A percentile compares a stretch with the other conserved stretches of the same genome.
Evolutionary conservation across 345 rosid species (phyloP).

Genomic region (Populus ilicifolia): DNA sequence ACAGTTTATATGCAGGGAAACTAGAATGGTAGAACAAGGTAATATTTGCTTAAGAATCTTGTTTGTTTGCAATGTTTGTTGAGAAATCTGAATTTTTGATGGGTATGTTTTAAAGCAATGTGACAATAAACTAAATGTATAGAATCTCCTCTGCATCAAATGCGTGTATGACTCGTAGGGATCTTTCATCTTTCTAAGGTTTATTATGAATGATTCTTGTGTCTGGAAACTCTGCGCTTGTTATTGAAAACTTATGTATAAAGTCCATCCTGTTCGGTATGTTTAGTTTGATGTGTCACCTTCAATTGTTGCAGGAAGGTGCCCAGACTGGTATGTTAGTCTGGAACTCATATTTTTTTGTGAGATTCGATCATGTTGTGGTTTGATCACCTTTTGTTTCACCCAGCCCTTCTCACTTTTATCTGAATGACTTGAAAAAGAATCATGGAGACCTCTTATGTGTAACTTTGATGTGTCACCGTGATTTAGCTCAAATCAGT

Average conservation of each 20-base stretch:
- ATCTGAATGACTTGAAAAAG: slow-evolving; percentile 18
- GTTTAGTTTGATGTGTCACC: slow-evolving; percentile 21
- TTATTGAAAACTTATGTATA: not conserved
- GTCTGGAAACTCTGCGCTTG: not conserved
- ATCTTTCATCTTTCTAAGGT: not conserved
- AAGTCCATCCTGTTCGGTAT: not conserved
- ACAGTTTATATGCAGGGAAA: not conserved
- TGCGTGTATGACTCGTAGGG: not conserved
- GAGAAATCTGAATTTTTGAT: not conserved
- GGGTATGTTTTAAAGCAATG: not conserved
- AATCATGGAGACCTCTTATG: slow-evolving; percentile 3
- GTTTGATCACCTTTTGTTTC: slow-evolving; percentile 23
- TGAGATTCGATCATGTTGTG: slow-evolving; percentile 33
- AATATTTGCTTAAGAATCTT: not conserved
- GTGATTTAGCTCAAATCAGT: slow-evolving; percentile 21
- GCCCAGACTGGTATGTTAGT: slow-evolving; percentile 39
- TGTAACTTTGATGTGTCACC: slow-evolving; percentile 2
- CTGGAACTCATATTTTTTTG: slow-evolving; percentile 32
- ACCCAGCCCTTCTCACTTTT: slow-evolving; percentile 7
- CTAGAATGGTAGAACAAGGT: not conserved
- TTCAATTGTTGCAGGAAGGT: slow-evolving; percentile 36
- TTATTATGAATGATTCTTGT: not conserved
- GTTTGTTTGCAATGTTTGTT: not conserved
- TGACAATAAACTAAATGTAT: not conserved
- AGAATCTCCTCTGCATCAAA: not conserved